Evolutionary conservation across 352 stramenopile species (phyloP).

Genomic region (Phytophthora citricola): DNA sequence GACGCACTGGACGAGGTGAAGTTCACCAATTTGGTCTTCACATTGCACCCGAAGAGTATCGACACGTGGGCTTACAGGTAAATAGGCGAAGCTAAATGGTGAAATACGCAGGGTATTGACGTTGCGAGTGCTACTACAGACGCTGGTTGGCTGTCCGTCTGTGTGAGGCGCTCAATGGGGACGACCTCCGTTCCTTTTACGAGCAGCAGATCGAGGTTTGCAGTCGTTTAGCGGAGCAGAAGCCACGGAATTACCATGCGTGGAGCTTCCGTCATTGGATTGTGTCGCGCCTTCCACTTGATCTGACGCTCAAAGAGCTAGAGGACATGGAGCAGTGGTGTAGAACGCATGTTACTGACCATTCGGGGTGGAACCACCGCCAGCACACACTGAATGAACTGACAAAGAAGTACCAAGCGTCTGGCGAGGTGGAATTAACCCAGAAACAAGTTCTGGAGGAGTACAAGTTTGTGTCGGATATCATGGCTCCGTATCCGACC

Average conservation of each 20-base stretch:
- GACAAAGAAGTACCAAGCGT: conserved; percentile 10
- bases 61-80: conserved; percentile 88
- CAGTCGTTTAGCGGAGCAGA: conserved; percentile 59
- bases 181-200: conserved; percentile 49
- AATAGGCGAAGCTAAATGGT: background rate
- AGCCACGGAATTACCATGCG: conserved; percentile 83
- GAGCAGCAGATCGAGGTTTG: conserved; percentile 60
- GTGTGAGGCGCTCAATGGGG: conserved; percentile 19
- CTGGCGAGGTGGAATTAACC: background rate
- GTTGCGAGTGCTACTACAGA: conserved; percentile 25
- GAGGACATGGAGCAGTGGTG: conserved; percentile 64
- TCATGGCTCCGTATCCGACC: conserved; percentile 54
- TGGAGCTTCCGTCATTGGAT: conserved; percentile 89
- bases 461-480: conserved; percentile 55
- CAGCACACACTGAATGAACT: conserved; percentile 58
- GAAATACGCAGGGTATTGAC: conserved; percentile 5
- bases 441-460: conserved; percentile 49
- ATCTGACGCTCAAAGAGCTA: conserved; percentile 52
- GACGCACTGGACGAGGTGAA: conserved; percentile 51
- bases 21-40: conserved; percentile 80
- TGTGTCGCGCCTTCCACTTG: conserved; percentile 42
- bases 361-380: conserved; percentile 86
- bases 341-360: conserved; percentile 68
- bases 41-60: conserved; percentile 85
- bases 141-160: conserved; percentile 63